Evolutionary conservation across 1,139 yeast species (phyloP).

Genomic region (Candida dubliniensis): DNA sequence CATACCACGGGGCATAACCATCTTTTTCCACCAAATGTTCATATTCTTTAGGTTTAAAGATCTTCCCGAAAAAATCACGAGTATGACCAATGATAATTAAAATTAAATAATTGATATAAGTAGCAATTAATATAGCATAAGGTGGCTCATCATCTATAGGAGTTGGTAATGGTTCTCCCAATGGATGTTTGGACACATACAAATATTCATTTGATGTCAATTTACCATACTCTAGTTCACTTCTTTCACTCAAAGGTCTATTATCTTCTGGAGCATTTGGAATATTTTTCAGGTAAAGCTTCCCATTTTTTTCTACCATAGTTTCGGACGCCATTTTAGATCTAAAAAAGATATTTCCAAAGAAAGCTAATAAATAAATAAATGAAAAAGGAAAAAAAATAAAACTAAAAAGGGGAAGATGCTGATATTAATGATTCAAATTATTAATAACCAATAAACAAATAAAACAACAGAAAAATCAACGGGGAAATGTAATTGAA

Average conservation of each 20-base stretch:
- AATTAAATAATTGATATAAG: slow-evolving; percentile 80
- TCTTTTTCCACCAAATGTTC: slow-evolving; percentile 70
- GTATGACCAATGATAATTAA: slow-evolving; percentile 87
- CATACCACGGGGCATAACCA: slow-evolving; percentile 96
- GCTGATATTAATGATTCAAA: too few relatives aligned
- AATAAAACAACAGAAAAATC: too few relatives aligned
- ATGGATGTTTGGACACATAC: slow-evolving; percentile 52
- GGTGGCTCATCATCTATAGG: slow-evolving; percentile 85
- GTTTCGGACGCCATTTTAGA: not conserved
- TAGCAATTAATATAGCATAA: slow-evolving; percentile 70
- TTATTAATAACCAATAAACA: too few relatives aligned
- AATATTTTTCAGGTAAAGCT: slow-evolving; percentile 21
- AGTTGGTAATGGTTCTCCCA: slow-evolving; percentile 55
- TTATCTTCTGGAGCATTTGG: slow-evolving; percentile 53
- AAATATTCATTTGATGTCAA: slow-evolving; percentile 58
- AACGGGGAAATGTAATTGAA: too few relatives aligned
- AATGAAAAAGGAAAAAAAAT: not conserved
- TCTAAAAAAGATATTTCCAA: not conserved
- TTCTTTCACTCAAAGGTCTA: slow-evolving; percentile 50
- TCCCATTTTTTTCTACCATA: slow-evolving; percentile 1
- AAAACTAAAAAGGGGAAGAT: too few relatives aligned
- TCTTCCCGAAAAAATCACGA: slow-evolving; percentile 82
- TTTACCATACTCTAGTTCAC: slow-evolving; percentile 65
- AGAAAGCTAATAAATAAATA: not conserved
- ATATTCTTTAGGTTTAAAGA: slow-evolving; percentile 64